Conservation (phyloP, 2,329 filamentous ascomycete genomes). For the Aspergillus sp. region DNA sequence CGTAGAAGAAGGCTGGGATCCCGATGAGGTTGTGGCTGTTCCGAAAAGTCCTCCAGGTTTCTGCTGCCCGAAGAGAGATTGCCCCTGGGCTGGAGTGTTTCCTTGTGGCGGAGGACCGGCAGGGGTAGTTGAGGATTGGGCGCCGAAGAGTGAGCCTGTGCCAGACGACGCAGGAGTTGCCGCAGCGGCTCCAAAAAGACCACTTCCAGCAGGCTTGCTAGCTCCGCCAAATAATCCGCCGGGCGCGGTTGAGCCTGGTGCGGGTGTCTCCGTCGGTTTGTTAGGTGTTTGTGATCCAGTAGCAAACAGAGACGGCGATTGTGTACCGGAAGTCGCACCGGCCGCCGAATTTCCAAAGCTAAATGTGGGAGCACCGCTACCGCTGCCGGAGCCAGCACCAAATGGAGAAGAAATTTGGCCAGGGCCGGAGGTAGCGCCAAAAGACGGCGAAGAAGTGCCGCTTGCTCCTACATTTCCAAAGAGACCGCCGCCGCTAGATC, state of each 20-base stretch:
- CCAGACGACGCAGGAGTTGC: constrained; percentile 10
- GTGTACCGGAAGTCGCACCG: constrained; percentile 19
- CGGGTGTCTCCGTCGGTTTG: constrained; percentile 35
- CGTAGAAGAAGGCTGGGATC: neutral
- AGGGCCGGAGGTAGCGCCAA: constrained; percentile 18
- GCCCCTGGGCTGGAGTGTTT: constrained; percentile 3
- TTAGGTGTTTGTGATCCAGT: constrained; percentile 35
- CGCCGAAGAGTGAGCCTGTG: constrained; percentile 1
- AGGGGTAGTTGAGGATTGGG: constrained; percentile 10
- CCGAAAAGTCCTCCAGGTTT: constrained; percentile 11
- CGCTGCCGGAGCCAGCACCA: constrained; percentile 17
- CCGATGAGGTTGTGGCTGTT: neutral
- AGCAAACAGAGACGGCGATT: constrained; percentile 31
- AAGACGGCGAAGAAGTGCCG: constrained; percentile 30
- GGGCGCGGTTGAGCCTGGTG: constrained; percentile 29
- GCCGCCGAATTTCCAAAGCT: constrained; percentile 30
- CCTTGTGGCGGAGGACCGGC: constrained; percentile 11
- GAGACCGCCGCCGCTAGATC: constrained; percentile 31
- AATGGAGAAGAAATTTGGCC: constrained; percentile 12
- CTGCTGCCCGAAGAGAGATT: constrained; percentile 9
- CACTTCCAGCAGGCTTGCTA: constrained; percentile 1
- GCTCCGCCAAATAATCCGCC: constrained; percentile 18
- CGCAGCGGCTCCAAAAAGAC: constrained; percentile 8
- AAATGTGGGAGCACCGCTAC: constrained; percentile 29
- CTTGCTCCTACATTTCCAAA: constrained; percentile 43